Evolutionary conservation across 768 basidiomycete species (phyloP).

Genomic region (Boletus pseudo-olivaceus): DNA sequence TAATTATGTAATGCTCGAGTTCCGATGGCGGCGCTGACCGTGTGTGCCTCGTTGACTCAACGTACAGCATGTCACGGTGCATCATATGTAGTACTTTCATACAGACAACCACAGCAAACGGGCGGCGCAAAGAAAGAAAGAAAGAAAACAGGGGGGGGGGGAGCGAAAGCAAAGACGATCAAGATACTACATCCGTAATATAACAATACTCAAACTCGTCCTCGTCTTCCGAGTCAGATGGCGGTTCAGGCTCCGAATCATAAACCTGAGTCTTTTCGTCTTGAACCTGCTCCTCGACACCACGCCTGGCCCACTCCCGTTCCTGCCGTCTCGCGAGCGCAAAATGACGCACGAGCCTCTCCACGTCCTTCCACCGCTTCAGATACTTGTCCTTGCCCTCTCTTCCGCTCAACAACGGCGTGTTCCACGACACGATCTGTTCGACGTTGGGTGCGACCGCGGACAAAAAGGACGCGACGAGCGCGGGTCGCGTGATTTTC

Average conservation of each 20-base stretch:
- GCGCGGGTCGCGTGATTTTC: constrained; percentile 22
- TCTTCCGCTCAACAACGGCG: constrained; percentile 25
- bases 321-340: constrained; percentile 20
- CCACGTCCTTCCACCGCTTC: constrained; percentile 24
- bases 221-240: constrained; percentile 22
- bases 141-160: too few relatives aligned
- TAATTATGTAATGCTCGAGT: too few relatives aligned
- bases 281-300: background rate
- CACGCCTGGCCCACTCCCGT: constrained; percentile 13
- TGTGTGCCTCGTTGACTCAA: too few relatives aligned
- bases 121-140: too few relatives aligned
- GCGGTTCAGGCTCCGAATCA: constrained; percentile 23
- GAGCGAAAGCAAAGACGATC: background rate
- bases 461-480: constrained; percentile 29
- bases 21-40: too few relatives aligned
- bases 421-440: constrained; percentile 30
- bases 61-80: too few relatives aligned
- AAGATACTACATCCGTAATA: constrained; percentile 1
- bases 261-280: constrained; percentile 15
- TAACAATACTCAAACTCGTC: constrained; percentile 28
- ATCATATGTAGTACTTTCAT: background rate
- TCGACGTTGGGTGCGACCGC: constrained; percentile 29
- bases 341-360: constrained; percentile 20
- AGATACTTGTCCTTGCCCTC: constrained; percentile 24
- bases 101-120: background rate